A percentile compares a stretch with the other conserved stretches of the same genome.
Conservation (phyloP, 495 filamentous ascomycete genomes). For the Annulohypoxylon moriforme region DNA sequence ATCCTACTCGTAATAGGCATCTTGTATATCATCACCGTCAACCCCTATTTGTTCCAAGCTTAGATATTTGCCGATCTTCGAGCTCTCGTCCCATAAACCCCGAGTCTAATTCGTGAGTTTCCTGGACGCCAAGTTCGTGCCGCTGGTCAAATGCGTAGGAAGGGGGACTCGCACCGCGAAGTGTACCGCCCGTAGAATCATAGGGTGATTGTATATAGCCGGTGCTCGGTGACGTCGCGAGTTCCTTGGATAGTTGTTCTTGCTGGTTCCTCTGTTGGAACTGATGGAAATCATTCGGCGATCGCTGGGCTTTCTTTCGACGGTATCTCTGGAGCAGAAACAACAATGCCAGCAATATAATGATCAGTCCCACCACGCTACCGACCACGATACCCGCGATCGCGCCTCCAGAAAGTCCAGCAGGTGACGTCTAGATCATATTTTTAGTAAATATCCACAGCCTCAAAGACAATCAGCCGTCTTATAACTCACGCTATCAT, state of each 20-base stretch:
- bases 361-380: neutral
- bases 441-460: conserved; percentile 4
- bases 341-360: conserved; percentile 15
- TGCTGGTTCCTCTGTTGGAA: conserved; percentile 7
- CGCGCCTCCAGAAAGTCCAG: conserved; percentile 22
- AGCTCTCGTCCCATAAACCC: conserved; percentile 31
- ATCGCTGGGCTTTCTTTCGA: conserved; percentile 1
- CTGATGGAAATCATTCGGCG: neutral
- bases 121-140: conserved; percentile 22
- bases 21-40: neutral
- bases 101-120: conserved; percentile 26
- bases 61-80: neutral
- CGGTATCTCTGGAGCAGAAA: conserved; percentile 21
- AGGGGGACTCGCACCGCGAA: neutral
- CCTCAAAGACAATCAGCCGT: neutral
- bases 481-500: conserved; percentile 14
- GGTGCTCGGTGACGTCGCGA: neutral
- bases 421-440: conserved; percentile 2
- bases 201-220: conserved; percentile 16
- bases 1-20: neutral
- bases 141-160: conserved; percentile 4
- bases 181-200: neutral
- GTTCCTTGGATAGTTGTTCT: conserved; percentile 19
- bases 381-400: conserved; percentile 37
- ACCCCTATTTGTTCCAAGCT: neutral